A percentile compares a stretch with the other conserved stretches of the same genome.
phyloP scores from a whole-genome alignment of 1,284 basidiomycete genomes.

The Pseudozyma sp. region DNA sequence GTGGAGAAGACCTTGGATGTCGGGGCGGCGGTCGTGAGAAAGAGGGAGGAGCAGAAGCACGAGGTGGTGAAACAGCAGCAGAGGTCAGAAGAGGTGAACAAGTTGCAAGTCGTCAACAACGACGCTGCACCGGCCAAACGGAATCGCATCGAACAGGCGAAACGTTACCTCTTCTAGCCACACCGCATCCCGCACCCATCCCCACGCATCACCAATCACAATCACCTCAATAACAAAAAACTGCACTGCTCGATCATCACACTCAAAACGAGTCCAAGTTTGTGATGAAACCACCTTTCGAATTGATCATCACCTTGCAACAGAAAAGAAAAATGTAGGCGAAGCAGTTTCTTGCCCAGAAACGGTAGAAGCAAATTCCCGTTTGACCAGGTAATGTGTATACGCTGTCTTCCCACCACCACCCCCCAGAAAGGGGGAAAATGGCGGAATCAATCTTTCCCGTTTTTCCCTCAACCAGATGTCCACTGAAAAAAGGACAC shows the following conservation, averaged over 20 bases:
- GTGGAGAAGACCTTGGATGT: constrained; percentile 8
- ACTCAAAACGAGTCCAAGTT: no score
- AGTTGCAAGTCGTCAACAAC: neutral
- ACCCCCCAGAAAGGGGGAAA: neutral
- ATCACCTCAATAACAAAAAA: neutral
- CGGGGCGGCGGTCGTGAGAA: neutral
- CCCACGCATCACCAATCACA: neutral
- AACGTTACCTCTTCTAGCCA: constrained; percentile 44
- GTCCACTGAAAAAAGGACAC: constrained; percentile 49
- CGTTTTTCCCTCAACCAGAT: constrained; percentile 59
- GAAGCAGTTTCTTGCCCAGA: constrained; percentile 45
- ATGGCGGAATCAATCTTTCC: constrained; percentile 36
- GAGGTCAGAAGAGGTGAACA: neutral
- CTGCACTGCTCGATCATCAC: no score
- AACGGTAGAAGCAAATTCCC: constrained; percentile 49
- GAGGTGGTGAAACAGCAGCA: neutral
- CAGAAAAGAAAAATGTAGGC: constrained; percentile 20
- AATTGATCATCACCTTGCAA: no score
- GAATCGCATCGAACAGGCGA: constrained; percentile 35
- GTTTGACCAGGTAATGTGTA: constrained; percentile 53
- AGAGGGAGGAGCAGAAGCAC: neutral
- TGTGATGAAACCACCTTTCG: no score
- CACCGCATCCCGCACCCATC: neutral
- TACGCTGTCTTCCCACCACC: constrained; percentile 15
- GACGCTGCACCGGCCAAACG: constrained; percentile 1